Conservation (phyloP, 345 rosid species). For the Rhizophora mangle region DNA sequence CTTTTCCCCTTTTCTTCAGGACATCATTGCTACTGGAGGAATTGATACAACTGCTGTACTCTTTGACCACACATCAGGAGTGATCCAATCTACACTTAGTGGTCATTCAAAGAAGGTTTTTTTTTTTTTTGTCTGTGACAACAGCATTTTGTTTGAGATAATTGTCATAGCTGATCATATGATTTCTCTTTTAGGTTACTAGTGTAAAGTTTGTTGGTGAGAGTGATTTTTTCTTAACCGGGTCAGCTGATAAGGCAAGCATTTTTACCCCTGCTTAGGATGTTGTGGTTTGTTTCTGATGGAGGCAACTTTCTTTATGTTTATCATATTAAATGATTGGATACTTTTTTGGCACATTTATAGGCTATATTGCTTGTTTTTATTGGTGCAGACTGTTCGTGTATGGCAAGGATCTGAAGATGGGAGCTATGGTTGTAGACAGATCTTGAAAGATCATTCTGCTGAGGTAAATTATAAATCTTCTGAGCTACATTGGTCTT, state of each 20-base stretch:
- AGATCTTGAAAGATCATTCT: constrained; percentile 72
- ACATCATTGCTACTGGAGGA: constrained; percentile 91
- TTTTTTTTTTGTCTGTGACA: not conserved
- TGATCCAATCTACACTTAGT: constrained; percentile 73
- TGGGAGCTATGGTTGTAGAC: constrained; percentile 72
- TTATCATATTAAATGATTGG: not conserved
- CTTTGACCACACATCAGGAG: constrained; percentile 84
- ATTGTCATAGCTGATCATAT: constrained; percentile 13
- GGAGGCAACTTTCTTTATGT: not conserved
- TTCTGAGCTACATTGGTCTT: not conserved
- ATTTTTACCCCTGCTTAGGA: not conserved
- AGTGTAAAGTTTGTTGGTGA: constrained; percentile 81
- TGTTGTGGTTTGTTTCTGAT: not conserved
- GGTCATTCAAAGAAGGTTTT: constrained; percentile 95
- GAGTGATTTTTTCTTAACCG: constrained; percentile 60
- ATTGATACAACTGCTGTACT: constrained; percentile 78
- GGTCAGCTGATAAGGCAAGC: constrained; percentile 86
- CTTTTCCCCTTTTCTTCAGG: constrained; percentile 40
- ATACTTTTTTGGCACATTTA: not conserved
- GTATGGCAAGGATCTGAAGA: constrained; percentile 84
- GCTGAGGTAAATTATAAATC: constrained; percentile 59
- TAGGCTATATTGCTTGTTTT: not conserved
- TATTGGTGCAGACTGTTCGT: constrained; percentile 73
- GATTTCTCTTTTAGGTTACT: constrained; percentile 60
- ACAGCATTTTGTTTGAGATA: not conserved